Conservation (phyloP, 1,139 yeast species). For the Arxiozyma slooffiae region DNA sequence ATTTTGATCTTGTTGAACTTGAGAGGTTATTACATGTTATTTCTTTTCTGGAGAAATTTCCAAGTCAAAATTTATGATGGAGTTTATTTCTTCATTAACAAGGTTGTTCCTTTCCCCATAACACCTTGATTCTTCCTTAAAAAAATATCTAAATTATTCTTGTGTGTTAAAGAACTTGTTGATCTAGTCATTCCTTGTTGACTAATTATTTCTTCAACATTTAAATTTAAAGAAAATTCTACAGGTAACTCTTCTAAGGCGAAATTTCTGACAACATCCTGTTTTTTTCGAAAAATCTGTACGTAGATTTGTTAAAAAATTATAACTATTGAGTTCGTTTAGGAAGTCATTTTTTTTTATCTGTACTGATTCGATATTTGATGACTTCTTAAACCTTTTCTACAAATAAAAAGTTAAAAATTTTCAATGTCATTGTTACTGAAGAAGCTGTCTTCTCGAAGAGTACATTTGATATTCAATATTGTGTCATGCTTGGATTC, state of each 20-base stretch:
- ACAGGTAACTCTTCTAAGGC: conserved; percentile 13
- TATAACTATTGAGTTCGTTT: conserved; percentile 20
- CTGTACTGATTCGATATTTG: conserved; percentile 1
- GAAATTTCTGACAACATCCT: background rate
- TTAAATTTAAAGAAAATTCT: conserved; percentile 25
- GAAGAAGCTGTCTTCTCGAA: conserved; percentile 22
- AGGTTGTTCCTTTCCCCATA: conserved; percentile 2
- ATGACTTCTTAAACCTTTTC: background rate
- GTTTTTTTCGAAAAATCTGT: background rate
- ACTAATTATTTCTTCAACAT: conserved; percentile 23
- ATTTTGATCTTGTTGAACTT: background rate
- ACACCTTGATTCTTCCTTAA: conserved; percentile 3
- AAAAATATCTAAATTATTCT: conserved; percentile 7
- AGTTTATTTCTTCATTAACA: background rate
- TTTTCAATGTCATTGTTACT: conserved; percentile 16
- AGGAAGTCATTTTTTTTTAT: conserved; percentile 25
- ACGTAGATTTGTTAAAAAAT: conserved; percentile 5
- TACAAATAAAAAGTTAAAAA: conserved; percentile 12
- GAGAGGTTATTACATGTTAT: background rate
- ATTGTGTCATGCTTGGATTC: background rate
- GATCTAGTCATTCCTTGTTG: conserved; percentile 17
- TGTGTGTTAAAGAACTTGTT: conserved; percentile 8
- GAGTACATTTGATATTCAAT: conserved; percentile 4
- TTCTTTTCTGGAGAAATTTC: conserved; percentile 7
- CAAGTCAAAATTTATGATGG: conserved; percentile 10